phyloP scores from a whole-genome alignment of 2,329 filamentous ascomycete species.

The Apiospora phragmitis region DNA sequence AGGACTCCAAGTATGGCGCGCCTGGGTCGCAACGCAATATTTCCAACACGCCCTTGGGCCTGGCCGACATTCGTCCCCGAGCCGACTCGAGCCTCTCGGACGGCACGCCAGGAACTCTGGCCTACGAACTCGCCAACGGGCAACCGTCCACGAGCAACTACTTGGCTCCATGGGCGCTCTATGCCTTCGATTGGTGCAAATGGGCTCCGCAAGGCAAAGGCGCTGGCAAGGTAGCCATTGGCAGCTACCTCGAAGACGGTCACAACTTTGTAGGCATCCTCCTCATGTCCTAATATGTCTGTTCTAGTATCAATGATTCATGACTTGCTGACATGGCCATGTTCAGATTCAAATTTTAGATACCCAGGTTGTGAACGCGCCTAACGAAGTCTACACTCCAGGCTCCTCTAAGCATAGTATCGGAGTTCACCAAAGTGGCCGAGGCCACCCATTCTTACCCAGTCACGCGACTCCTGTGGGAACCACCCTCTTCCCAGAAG shows the following conservation, averaged over 20 bases:
- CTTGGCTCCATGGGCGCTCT: slow-evolving; percentile 90
- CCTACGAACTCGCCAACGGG: slow-evolving; percentile 66
- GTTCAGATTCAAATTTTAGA: slow-evolving; percentile 93
- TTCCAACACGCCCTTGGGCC: slow-evolving; percentile 84
- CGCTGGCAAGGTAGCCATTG: slow-evolving; percentile 89
- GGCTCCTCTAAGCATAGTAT: slow-evolving; percentile 73
- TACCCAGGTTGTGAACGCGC: slow-evolving; percentile 73
- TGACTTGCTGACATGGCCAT: neutral
- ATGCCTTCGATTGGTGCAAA: slow-evolving; percentile 99
- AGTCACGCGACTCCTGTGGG: slow-evolving; percentile 93
- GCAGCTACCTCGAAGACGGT: slow-evolving; percentile 95
- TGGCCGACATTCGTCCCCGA: slow-evolving; percentile 87
- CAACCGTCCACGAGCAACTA: slow-evolving; percentile 84
- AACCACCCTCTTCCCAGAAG: slow-evolving; percentile 92
- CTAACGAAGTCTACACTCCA: slow-evolving; percentile 66
- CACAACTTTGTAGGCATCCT: slow-evolving; percentile 82
- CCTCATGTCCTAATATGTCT: neutral
- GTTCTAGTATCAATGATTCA: neutral
- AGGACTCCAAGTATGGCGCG: slow-evolving; percentile 55
- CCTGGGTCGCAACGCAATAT: slow-evolving; percentile 61
- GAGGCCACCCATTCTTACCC: slow-evolving; percentile 98
- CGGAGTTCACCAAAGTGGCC: slow-evolving; percentile 90
- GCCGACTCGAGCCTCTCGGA: slow-evolving; percentile 81
- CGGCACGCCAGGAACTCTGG: slow-evolving; percentile 59
- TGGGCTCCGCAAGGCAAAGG: slow-evolving; percentile 81